These are phyloP conservation scores for Diaporthe ilicicola DNA, from an alignment of 2,329 filamentous ascomycete species.

Conservation along the genomic window DNA sequence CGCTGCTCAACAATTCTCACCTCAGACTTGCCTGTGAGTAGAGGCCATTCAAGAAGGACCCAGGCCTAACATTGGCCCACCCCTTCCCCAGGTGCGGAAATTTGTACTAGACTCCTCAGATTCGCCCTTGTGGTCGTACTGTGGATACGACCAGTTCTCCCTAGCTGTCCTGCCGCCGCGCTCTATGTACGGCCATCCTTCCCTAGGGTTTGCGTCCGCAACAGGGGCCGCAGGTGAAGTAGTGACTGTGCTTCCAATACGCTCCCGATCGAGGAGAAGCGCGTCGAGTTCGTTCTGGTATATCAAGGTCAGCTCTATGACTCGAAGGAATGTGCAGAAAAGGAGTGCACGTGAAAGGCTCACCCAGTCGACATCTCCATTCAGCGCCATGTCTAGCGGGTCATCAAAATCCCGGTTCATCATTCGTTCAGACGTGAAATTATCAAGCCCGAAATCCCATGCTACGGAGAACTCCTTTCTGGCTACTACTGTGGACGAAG, in stretches of 20 bases:
- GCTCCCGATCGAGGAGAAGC: conserved; percentile 31
- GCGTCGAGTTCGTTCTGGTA: conserved; percentile 28
- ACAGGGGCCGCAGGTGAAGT: background rate
- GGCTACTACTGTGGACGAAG: background rate
- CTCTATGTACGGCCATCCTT: conserved; percentile 27
- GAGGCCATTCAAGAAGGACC: background rate
- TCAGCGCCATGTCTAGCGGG: conserved; percentile 1
- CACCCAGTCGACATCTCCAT: conserved; percentile 31
- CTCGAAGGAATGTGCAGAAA: too few species aligned
- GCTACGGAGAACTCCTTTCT: background rate
- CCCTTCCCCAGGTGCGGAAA: conserved; percentile 20
- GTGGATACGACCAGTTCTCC: conserved; percentile 16
- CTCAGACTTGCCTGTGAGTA: background rate
- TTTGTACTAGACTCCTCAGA: background rate
- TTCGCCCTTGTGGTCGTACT: background rate
- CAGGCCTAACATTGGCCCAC: background rate
- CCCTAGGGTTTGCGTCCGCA: background rate
- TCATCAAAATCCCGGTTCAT: background rate
- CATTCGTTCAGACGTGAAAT: conserved; percentile 18
- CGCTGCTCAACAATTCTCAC: too few species aligned
- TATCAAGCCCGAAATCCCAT: conserved; percentile 29
- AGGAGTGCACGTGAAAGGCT: background rate
- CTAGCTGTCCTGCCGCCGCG: background rate
- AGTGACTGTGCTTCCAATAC: background rate
- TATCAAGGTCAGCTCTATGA: background rate